phyloP scores from a whole-genome alignment of 768 basidiomycete species.

The Collybia nuda region DNA sequence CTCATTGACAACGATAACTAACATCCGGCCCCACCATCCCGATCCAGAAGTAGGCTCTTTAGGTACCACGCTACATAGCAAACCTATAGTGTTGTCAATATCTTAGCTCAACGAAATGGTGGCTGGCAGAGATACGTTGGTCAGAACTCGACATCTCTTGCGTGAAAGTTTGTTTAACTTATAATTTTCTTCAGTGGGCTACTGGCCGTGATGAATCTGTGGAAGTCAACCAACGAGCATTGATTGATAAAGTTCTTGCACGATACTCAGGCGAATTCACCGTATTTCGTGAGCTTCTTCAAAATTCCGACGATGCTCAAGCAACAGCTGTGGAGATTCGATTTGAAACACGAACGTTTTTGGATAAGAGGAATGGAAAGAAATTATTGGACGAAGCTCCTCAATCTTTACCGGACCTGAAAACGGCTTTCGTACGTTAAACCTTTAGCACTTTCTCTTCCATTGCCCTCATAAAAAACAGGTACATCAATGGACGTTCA shows the following conservation, averaged over 20 bases:
- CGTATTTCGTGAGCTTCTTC: constrained; percentile 79
- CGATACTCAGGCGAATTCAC: constrained; percentile 96
- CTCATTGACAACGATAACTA: too few relatives aligned
- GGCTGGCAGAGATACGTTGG: constrained; percentile 1
- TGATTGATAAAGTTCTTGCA: constrained; percentile 96
- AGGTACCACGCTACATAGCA: too few relatives aligned
- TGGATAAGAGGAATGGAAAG: constrained; percentile 28
- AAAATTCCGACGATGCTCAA: constrained; percentile 94
- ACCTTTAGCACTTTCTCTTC: not conserved
- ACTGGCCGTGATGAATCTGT: constrained; percentile 76
- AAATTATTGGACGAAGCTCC: constrained; percentile 9
- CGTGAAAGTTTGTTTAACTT: not conserved
- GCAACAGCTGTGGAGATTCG: constrained; percentile 75
- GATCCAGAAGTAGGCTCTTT: too few relatives aligned
- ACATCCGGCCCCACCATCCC: too few relatives aligned
- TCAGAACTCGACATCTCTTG: not conserved
- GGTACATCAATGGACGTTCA: constrained; percentile 83
- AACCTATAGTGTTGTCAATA: too few relatives aligned
- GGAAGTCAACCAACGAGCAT: constrained; percentile 93
- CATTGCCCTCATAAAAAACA: constrained; percentile 21
- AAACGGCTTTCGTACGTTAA: constrained; percentile 52
- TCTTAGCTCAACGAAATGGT: too few relatives aligned
- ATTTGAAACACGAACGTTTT: constrained; percentile 64
- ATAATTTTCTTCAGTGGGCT: constrained; percentile 40
- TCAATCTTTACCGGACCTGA: constrained; percentile 56